Conservation (phyloP, 2,329 filamentous ascomycete species). For the Aspergillus pseudonomiae region DNA sequence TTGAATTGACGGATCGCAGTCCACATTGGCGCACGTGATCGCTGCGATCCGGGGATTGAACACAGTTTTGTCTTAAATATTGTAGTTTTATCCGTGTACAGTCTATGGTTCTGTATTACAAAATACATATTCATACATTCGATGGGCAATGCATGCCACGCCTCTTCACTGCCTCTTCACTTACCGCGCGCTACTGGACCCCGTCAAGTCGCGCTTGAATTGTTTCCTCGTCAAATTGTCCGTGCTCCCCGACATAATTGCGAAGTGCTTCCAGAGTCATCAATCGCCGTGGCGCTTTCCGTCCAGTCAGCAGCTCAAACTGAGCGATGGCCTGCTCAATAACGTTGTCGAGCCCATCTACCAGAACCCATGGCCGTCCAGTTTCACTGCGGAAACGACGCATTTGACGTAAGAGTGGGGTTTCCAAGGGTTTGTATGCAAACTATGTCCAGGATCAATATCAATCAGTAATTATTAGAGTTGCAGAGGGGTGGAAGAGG, state of each 20-base stretch:
- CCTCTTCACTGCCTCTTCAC: neutral
- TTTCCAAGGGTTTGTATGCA: conserved; percentile 73
- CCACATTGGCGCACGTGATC: neutral
- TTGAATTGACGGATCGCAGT: neutral
- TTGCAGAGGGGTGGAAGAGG: neutral
- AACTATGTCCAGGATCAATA: conserved; percentile 26
- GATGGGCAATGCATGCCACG: no score
- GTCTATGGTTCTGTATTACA: neutral
- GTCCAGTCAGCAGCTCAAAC: conserved; percentile 78
- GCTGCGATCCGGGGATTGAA: neutral
- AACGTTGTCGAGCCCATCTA: conserved; percentile 75
- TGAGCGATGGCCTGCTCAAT: conserved; percentile 81
- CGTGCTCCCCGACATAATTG: conserved; percentile 40
- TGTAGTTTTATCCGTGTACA: neutral
- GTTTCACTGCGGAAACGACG: conserved; percentile 61
- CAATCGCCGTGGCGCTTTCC: conserved; percentile 68
- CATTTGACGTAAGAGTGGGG: conserved; percentile 71
- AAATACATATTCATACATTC: neutral
- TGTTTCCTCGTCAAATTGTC: conserved; percentile 42
- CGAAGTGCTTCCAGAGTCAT: conserved; percentile 68
- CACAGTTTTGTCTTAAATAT: neutral
- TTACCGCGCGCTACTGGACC: conserved; percentile 14
- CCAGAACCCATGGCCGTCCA: conserved; percentile 64
- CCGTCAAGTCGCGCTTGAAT: conserved; percentile 39
- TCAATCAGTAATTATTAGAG: neutral